A percentile compares a stretch with the other conserved stretches of the same genome.
Conservation (phyloP, 495 filamentous ascomycete species). For the Aspergillus steynii region DNA sequence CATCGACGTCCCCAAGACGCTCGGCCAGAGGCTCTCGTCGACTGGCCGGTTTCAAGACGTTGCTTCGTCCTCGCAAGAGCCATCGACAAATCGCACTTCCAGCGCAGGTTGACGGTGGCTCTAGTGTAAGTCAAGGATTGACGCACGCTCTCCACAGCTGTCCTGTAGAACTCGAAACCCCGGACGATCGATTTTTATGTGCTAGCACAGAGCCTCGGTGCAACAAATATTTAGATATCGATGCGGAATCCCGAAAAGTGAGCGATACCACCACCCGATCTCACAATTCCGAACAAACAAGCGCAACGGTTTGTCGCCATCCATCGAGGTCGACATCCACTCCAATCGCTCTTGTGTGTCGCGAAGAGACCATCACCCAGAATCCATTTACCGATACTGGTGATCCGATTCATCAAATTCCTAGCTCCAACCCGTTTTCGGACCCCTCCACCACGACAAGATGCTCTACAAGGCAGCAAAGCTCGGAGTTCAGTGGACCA, state of each 20-base stretch:
- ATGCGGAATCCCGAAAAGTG: constrained; percentile 24
- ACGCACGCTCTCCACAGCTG: not conserved
- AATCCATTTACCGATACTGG: constrained; percentile 20
- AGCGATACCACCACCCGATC: constrained; percentile 32
- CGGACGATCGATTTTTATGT: not conserved
- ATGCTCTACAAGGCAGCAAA: constrained; percentile 16
- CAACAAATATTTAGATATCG: constrained; percentile 4
- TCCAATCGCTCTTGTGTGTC: constrained; percentile 17
- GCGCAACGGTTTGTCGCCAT: constrained; percentile 31
- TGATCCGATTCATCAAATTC: constrained; percentile 10
- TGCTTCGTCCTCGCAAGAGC: constrained; percentile 20
- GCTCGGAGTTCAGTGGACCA: constrained; percentile 11
- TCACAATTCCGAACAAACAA: constrained; percentile 31
- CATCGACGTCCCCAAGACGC: not conserved
- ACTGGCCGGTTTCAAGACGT: constrained; percentile 17
- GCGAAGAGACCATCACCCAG: constrained; percentile 8
- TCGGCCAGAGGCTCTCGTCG: constrained; percentile 14
- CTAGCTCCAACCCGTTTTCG: constrained; percentile 27
- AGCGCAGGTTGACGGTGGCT: not conserved
- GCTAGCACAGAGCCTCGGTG: not conserved
- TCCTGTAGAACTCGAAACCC: not conserved
- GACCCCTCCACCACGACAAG: constrained; percentile 13
- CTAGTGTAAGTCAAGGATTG: not conserved
- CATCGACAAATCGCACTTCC: constrained; percentile 4
- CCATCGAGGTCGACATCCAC: constrained; percentile 26